These are phyloP conservation scores for Rutstroemia sp. DNA, from an alignment of 2,329 filamentous ascomycete genomes.

Conservation along the genomic window DNA sequence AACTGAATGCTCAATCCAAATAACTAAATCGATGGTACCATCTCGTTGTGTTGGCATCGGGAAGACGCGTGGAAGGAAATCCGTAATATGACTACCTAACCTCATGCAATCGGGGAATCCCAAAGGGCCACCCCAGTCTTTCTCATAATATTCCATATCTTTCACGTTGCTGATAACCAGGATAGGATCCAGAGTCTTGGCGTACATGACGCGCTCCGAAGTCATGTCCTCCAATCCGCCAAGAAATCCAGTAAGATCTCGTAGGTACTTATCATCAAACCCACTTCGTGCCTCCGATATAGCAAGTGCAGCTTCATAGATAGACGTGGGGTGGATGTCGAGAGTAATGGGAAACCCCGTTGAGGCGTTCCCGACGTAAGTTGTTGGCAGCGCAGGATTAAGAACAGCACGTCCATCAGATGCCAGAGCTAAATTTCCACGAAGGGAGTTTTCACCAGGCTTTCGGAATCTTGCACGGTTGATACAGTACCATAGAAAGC, in stretches of 20 bases:
- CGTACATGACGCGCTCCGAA: background rate
- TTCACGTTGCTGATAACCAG: constrained; percentile 3
- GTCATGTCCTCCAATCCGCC: background rate
- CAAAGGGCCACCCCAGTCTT: constrained; percentile 1
- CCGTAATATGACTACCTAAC: background rate
- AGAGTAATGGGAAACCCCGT: background rate
- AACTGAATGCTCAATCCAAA: background rate
- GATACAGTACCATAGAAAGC: background rate
- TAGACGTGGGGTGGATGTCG: background rate
- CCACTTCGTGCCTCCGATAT: background rate
- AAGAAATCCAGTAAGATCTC: background rate
- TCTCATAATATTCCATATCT: background rate
- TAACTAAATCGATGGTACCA: background rate
- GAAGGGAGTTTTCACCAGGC: background rate
- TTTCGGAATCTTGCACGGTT: background rate
- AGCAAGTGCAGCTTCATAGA: background rate
- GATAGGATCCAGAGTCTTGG: background rate
- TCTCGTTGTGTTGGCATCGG: background rate
- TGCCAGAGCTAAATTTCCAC: background rate
- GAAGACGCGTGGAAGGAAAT: background rate
- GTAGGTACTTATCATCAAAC: background rate
- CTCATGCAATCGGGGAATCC: background rate
- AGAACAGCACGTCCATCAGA: background rate
- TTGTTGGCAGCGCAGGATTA: background rate
- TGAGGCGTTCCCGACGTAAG: background rate